phyloP scores from a whole-genome alignment of 768 basidiomycete genomes.

The Leccinum disarticulatum region DNA sequence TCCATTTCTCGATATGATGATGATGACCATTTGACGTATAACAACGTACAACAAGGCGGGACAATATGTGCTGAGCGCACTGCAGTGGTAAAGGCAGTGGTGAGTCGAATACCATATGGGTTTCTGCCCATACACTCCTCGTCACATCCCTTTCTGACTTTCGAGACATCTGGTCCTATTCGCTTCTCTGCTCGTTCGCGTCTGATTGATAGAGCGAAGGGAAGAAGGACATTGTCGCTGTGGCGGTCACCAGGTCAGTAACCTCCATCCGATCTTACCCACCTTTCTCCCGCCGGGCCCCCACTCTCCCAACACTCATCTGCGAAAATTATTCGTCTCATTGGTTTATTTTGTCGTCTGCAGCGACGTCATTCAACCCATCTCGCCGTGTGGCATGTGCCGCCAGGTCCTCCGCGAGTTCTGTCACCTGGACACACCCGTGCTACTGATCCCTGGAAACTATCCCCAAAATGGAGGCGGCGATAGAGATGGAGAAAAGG shows the following conservation, averaged over 20 bases:
- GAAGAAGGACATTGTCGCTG: slow-evolving; percentile 60
- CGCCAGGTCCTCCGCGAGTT: slow-evolving; percentile 91
- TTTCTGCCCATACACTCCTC: not conserved
- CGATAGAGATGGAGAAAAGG: slow-evolving; percentile 28
- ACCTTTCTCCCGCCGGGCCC: not conserved
- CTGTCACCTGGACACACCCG: slow-evolving; percentile 68
- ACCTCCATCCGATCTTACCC: not conserved
- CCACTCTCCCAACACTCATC: not conserved
- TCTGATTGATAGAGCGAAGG: slow-evolving; percentile 68
- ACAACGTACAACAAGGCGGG: slow-evolving; percentile 60
- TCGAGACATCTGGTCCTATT: not conserved
- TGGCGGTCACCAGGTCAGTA: slow-evolving; percentile 79
- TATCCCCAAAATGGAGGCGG: slow-evolving; percentile 43
- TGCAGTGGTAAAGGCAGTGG: slow-evolving; percentile 91
- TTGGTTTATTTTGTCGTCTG: not conserved
- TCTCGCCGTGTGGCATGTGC: slow-evolving; percentile 93
- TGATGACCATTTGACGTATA: not conserved
- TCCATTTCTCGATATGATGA: not conserved
- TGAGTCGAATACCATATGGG: slow-evolving; percentile 38
- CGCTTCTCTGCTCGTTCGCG: not conserved
- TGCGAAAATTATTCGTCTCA: not conserved
- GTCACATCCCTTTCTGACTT: not conserved
- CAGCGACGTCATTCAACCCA: slow-evolving; percentile 64
- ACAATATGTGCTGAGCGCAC: slow-evolving; percentile 95
- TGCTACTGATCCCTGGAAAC: slow-evolving; percentile 67